phyloP scores from a whole-genome alignment of 176 grass and related monocot genomes.

The Carex myosuroides region DNA sequence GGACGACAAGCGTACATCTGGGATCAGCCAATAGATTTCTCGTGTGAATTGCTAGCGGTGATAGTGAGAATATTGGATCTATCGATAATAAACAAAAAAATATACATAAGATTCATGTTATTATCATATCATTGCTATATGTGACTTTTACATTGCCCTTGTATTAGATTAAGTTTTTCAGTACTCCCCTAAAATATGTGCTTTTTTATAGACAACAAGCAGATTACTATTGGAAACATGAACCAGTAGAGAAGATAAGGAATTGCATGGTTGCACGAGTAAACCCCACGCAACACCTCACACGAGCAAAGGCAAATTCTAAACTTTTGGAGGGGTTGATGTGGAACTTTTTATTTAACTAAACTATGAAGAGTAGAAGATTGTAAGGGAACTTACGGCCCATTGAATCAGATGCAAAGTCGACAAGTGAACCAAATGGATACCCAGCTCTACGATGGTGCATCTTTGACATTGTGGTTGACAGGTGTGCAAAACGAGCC shows the following conservation, averaged over 20 bases:
- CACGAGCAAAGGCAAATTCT: too few species aligned
- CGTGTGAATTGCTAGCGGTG: conserved; percentile 90
- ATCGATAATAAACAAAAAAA: conserved; percentile 19
- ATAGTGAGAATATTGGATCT: conserved; percentile 97
- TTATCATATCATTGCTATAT: neutral
- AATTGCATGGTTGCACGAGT: neutral
- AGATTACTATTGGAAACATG: too few species aligned
- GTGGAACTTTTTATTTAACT: neutral
- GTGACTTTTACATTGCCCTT: too few species aligned
- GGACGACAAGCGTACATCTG: conserved; percentile 94
- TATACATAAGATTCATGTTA: neutral
- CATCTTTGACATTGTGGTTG: conserved; percentile 95
- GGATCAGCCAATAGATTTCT: conserved; percentile 87
- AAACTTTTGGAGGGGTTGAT: neutral
- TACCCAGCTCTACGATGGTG: conserved; percentile 86
- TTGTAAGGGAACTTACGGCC: conserved; percentile 62
- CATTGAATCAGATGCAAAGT: conserved; percentile 83
- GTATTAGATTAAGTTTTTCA: too few species aligned
- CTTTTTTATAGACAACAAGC: too few species aligned
- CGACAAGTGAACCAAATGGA: conserved; percentile 95
- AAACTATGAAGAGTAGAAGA: neutral
- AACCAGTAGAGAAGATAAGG: too few species aligned
- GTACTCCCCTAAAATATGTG: too few species aligned
- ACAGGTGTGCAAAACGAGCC: conserved; percentile 90
- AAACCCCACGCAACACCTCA: neutral